These are phyloP conservation scores for Sporothrix globosa DNA, from an alignment of 2,329 filamentous ascomycete genomes.

Conservation along the genomic window DNA sequence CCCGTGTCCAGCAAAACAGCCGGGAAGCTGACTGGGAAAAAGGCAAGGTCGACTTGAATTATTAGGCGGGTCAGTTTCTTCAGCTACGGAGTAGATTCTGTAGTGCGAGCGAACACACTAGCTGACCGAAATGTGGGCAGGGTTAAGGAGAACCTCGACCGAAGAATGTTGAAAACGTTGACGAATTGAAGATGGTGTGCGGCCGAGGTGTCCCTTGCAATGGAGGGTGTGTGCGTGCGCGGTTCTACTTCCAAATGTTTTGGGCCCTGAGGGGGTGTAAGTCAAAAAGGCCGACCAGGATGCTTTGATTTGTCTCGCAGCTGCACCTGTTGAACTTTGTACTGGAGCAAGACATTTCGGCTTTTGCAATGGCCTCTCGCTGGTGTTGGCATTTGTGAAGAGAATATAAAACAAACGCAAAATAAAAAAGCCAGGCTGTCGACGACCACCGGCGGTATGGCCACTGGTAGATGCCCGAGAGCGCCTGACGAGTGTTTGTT, in stretches of 20 bases:
- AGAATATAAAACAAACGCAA: not conserved
- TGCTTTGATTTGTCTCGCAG: not conserved
- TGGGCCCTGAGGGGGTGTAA: not conserved
- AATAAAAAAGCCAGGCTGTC: not conserved
- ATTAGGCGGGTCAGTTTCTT: constrained; percentile 15
- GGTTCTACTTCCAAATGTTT: not conserved
- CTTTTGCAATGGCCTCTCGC: not conserved
- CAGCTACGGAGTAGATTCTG: not conserved
- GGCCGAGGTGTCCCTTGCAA: not conserved
- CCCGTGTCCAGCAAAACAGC: constrained; percentile 27
- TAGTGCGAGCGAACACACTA: constrained; percentile 12
- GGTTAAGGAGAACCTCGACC: not conserved
- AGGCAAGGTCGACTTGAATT: not conserved
- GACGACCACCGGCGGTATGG: not conserved
- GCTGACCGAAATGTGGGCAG: not conserved
- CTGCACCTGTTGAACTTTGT: not conserved
- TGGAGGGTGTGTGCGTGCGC: constrained; percentile 11
- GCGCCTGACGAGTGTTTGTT: not conserved
- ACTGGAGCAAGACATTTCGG: not conserved
- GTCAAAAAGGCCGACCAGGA: constrained; percentile 1
- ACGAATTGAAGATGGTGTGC: constrained; percentile 15
- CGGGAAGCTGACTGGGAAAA: constrained; percentile 21
- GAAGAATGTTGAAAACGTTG: not conserved
- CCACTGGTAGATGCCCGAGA: not conserved
- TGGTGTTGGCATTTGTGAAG: not conserved